A percentile compares a stretch with the other conserved stretches of the same genome.
Conservation (phyloP, 345 rosid species). For the Dovyalis caffra region DNA sequence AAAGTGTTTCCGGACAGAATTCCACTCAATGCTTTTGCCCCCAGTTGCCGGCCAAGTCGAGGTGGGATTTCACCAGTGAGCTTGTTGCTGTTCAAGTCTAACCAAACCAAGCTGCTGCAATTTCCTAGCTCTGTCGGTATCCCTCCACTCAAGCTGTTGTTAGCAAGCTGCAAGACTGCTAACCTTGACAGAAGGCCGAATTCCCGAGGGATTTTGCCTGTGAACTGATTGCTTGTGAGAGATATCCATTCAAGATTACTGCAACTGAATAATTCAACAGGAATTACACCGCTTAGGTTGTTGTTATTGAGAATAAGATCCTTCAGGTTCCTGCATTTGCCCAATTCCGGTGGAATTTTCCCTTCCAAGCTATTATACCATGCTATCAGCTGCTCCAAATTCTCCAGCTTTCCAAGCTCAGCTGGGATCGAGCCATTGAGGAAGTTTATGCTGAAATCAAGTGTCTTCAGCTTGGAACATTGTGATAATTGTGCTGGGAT, state of each 20-base stretch:
- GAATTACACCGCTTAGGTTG: slow-evolving; percentile 74
- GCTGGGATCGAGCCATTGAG: slow-evolving; percentile 80
- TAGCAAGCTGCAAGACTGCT: slow-evolving; percentile 91
- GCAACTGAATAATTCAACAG: slow-evolving; percentile 70
- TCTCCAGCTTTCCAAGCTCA: slow-evolving; percentile 69
- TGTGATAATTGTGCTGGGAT: slow-evolving; percentile 73
- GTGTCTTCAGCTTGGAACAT: slow-evolving; percentile 67
- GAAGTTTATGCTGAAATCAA: slow-evolving; percentile 85
- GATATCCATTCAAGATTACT: slow-evolving; percentile 93
- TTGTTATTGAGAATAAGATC: slow-evolving; percentile 86
- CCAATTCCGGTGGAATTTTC: slow-evolving; percentile 68
- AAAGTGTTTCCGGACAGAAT: slow-evolving; percentile 78
- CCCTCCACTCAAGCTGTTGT: slow-evolving; percentile 81
- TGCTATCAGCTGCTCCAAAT: slow-evolving; percentile 86
- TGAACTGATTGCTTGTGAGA: slow-evolving; percentile 72
- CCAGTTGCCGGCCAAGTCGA: slow-evolving; percentile 81
- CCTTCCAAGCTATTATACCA: slow-evolving; percentile 91
- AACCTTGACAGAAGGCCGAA: slow-evolving; percentile 66
- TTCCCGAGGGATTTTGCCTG: slow-evolving; percentile 62
- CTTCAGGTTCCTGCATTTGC: slow-evolving; percentile 67
- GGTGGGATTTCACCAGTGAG: slow-evolving; percentile 91
- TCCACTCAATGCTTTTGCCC: slow-evolving; percentile 76
- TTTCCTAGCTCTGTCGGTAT: slow-evolving; percentile 82
- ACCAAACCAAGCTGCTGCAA: slow-evolving; percentile 88
- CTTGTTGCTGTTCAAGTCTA: slow-evolving; percentile 83